Evolutionary conservation across 78 protist genomes (phyloP), one percentile per base, ranked within the genome.

Genomic region (Capsaspora owczarzaki): DNA sequence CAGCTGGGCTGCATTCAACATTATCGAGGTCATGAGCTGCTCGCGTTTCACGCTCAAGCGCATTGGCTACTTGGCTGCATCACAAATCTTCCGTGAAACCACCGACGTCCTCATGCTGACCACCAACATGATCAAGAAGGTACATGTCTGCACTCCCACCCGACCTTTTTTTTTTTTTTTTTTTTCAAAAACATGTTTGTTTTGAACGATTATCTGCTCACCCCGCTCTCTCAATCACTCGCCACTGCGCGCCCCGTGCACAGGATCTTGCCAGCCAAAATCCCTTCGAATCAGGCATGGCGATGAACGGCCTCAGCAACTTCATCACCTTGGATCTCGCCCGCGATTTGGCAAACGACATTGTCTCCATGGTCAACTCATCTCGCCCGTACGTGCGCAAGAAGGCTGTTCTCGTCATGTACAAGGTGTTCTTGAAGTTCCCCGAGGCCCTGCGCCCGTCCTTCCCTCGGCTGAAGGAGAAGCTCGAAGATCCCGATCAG

Each of bases 401-500:
- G 88, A 86, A 89, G 51, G 87, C 81, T 2, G 12, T 27, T 12
- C 72, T 83, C 44, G 1, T 37, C 35, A 22, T 83, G 46, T 76
- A 84, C 70, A 74, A 71, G 68, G 79, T 96, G 31, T 94, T 96
- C 61, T 44, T 95, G 51, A 76, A 85, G 76, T 96, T 74, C 81
- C 98, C 98, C 31, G 94, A 92, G 22, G 86, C 98, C n/a, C 93
- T 96, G 33, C 77, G 97, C 16, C 96, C 97, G 43, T 61, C 93
- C 31, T 96, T 94, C 84, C 95, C 95, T 0, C 91, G 95, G 19
- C 83, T 96, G 37, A 82, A 82, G 49, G 96, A 93, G 61, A 87
- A 87, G 40, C 91, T 96, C 37, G 91, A 86, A 20, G 98, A 96
- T 70, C 60, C 81, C 1, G 94, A 93, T n/a, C 92, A 86, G 16